Conservation (phyloP, 2,329 filamentous ascomycete genomes). For the Penicillium sp. region DNA sequence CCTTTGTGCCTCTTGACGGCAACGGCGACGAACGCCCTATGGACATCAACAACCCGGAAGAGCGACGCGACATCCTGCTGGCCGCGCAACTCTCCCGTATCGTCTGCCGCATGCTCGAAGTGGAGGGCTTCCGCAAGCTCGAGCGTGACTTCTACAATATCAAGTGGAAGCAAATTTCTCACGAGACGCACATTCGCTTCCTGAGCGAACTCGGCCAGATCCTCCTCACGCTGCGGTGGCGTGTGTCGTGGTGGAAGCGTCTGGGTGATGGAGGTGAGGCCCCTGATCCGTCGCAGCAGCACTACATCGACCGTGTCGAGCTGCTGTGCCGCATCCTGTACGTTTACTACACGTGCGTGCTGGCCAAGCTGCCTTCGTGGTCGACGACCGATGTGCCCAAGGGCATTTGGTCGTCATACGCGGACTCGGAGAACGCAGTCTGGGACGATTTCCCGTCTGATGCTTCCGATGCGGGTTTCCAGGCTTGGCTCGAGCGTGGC, state of each 20-base stretch:
- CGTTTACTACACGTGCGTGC: slow-evolving; percentile 49
- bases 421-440: slow-evolving; percentile 42
- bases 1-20: slow-evolving; percentile 38
- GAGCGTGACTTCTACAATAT: slow-evolving; percentile 50
- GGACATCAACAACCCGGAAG: slow-evolving; percentile 41
- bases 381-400: slow-evolving; percentile 39
- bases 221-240: slow-evolving; percentile 48
- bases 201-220: slow-evolving; percentile 44
- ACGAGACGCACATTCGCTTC: slow-evolving; percentile 46
- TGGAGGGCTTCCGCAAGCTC: slow-evolving; percentile 48
- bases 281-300: slow-evolving; percentile 41
- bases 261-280: slow-evolving; percentile 43
- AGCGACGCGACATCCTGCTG: slow-evolving; percentile 44
- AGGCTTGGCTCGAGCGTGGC: slow-evolving; percentile 44
- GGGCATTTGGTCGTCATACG: slow-evolving; percentile 45
- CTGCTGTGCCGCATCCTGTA: slow-evolving; percentile 49
- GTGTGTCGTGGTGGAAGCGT: slow-evolving; percentile 49
- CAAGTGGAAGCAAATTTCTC: slow-evolving; percentile 48
- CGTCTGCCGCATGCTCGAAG: slow-evolving; percentile 50
- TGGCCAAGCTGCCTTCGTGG: slow-evolving; percentile 47
- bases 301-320: slow-evolving; percentile 44
- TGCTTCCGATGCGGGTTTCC: slow-evolving; percentile 43
- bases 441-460: slow-evolving; percentile 49
- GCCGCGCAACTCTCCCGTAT: slow-evolving; percentile 50
- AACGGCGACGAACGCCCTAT: slow-evolving; percentile 39